Conservation (phyloP, 2,329 filamentous ascomycete genomes). For the Microdochium nivale region DNA sequence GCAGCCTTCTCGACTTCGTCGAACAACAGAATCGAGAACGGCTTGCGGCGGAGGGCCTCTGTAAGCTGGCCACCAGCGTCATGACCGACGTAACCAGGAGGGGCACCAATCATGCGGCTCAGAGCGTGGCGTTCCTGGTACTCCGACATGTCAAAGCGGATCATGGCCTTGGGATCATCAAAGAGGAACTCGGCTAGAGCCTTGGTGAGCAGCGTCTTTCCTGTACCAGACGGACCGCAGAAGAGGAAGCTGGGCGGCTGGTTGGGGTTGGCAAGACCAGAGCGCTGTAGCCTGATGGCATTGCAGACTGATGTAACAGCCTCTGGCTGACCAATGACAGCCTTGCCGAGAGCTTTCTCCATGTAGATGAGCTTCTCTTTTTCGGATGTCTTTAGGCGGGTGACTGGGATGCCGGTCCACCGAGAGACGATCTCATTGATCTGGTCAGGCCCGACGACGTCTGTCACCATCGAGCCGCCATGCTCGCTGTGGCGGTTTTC, state of each 20-base stretch:
- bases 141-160: constrained; percentile 98
- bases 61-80: constrained; percentile 94
- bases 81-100: constrained; percentile 93
- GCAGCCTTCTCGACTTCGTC: constrained; percentile 98
- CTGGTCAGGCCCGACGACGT: constrained; percentile 91
- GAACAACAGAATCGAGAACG: constrained; percentile 96
- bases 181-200: constrained; percentile 96
- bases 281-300: constrained; percentile 89
- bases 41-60: constrained; percentile 84
- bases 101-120: constrained; percentile 95
- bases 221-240: constrained; percentile 95
- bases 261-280: constrained; percentile 90
- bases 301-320: constrained; percentile 91
- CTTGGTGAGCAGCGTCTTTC: constrained; percentile 95
- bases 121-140: constrained; percentile 96
- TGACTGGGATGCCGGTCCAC: constrained; percentile 98
- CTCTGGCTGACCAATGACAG: constrained; percentile 91
- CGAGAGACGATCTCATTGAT: constrained; percentile 98
- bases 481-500: constrained; percentile 49
- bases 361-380: constrained; percentile 98
- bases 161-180: constrained; percentile 95
- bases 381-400: constrained; percentile 84
- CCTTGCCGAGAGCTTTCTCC: constrained; percentile 75
- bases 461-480: constrained; percentile 71
- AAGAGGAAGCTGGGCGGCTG: constrained; percentile 97